Conservation (phyloP, 2,329 filamentous ascomycete species). For the Colletotrichum plurivorum region DNA sequence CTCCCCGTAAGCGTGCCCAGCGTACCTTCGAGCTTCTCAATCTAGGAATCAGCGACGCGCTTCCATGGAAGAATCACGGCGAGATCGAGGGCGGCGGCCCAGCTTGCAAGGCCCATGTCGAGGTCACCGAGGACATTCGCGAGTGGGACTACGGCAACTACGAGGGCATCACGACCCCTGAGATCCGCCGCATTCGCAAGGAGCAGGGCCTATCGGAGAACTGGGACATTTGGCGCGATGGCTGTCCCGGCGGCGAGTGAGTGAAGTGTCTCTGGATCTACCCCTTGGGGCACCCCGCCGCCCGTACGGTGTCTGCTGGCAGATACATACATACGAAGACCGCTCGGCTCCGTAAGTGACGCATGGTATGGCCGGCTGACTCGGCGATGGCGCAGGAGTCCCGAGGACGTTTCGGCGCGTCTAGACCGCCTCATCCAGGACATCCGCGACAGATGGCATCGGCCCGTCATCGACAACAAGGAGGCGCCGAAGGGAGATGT, state of each 20-base stretch:
- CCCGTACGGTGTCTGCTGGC: too few relatives aligned
- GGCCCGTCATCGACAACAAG: constrained; percentile 66
- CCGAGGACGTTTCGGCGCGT: constrained; percentile 79
- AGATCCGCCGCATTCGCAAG: constrained; percentile 74
- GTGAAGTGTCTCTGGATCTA: constrained; percentile 49
- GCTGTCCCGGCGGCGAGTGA: constrained; percentile 87
- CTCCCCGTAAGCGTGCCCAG: constrained; percentile 86
- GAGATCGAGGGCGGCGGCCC: constrained; percentile 50
- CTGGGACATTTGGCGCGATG: constrained; percentile 94
- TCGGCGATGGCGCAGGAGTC: constrained; percentile 64
- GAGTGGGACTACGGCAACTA: constrained; percentile 94
- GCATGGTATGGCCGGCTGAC: neutral
- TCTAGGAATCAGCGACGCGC: constrained; percentile 75
- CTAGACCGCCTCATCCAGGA: constrained; percentile 83
- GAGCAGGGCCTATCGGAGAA: constrained; percentile 68
- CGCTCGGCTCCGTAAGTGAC: neutral
- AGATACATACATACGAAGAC: too few relatives aligned
- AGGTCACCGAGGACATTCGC: constrained; percentile 79
- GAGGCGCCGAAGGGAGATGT: constrained; percentile 55
- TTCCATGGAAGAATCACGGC: constrained; percentile 78
- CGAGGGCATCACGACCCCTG: constrained; percentile 81
- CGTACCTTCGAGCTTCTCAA: constrained; percentile 91
- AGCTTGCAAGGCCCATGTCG: constrained; percentile 71
- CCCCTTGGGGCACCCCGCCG: neutral
- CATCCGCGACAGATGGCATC: constrained; percentile 77